Evolutionary conservation across 2,329 filamentous ascomycete genomes (phyloP).

Genomic region (Fusarium decemcellulare): DNA sequence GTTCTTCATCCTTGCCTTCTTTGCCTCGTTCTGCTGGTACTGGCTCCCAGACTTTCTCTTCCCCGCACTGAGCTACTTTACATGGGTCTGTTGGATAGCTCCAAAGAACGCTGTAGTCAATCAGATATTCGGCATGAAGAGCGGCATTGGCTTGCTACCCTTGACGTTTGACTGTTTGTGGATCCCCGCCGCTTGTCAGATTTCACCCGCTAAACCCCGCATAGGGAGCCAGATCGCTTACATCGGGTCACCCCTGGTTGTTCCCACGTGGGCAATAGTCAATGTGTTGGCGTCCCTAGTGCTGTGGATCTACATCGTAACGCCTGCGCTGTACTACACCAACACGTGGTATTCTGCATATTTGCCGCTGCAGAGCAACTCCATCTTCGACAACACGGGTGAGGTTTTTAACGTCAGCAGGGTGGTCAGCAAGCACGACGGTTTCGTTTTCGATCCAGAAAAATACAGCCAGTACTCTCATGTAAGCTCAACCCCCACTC

Average conservation of each 20-base stretch:
- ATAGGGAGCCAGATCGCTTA: slow-evolving; percentile 52
- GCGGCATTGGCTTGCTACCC: slow-evolving; percentile 56
- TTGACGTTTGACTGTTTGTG: slow-evolving; percentile 59
- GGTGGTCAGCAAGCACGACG: slow-evolving; percentile 60
- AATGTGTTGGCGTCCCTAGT: slow-evolving; percentile 64
- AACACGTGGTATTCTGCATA: slow-evolving; percentile 67
- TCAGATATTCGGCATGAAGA: slow-evolving; percentile 64
- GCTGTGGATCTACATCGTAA: slow-evolving; percentile 62
- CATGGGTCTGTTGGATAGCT: slow-evolving; percentile 64
- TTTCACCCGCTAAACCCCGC: background rate
- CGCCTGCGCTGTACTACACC: slow-evolving; percentile 61
- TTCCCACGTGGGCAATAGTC: slow-evolving; percentile 60
- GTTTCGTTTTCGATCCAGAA: slow-evolving; percentile 59
- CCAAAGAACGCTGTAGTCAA: slow-evolving; percentile 62
- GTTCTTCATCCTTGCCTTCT: slow-evolving; percentile 60
- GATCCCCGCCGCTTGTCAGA: background rate
- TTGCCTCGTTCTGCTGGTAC: slow-evolving; percentile 60
- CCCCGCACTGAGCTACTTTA: slow-evolving; percentile 60
- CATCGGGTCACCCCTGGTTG: slow-evolving; percentile 57
- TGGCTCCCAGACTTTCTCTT: slow-evolving; percentile 66
- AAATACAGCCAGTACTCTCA: slow-evolving; percentile 68
- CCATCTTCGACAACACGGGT: slow-evolving; percentile 68
- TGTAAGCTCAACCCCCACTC: slow-evolving; percentile 41
- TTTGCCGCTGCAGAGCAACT: slow-evolving; percentile 66
- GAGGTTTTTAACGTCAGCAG: slow-evolving; percentile 62